Evolutionary conservation across 2,329 filamentous ascomycete genomes (phyloP), one percentile per base, ranked within the genome.

Genomic region (Diaporthe sp.): DNA sequence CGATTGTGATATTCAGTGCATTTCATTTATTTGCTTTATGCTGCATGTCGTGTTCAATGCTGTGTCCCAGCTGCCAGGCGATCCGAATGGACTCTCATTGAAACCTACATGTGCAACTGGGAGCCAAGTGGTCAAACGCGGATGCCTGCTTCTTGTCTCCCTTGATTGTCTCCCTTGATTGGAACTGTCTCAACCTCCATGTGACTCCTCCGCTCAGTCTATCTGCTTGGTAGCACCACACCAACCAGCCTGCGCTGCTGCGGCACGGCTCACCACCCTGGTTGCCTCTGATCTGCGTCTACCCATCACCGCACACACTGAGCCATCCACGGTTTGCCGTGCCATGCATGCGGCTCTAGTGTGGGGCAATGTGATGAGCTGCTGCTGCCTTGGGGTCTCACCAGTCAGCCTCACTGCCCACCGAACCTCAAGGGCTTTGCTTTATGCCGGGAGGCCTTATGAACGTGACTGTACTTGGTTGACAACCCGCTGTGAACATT

Each of bases 291-390:
- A 4, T 37, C n/a, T 44, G 25, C 27, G 17, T 55, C 53, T 59
- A 39, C 53, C 25, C 15, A 70, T 70, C 53, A 70, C 1, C 19
- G 17, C 37, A 47, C n/a, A 8, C 30, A 35, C 22, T 42, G 22
- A 32, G 32, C 61, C 44, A n/a, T 19, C 30, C 30, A 51, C 44
- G 22, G 3, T 19, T 32, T 19, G 19, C 37, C 42, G 35, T 44
- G 37, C 37, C 10, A 44, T 55, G 35, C 56, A 59, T n/a, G 53
- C 42, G 17, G 27, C 37, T 50, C 32, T 50, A 50, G 68, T 42
- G 53, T 71, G 68, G 55, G 53, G 68, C 68, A 63, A 56, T 63
- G 55, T 61, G 27, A 44, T n/a, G n/a, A n/a, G n/a, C n/a, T n/a
- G 56, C 56, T 71, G 70, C 70, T 71, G 56, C 56, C 56, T 71